Conservation (phyloP, 345 rosid species). For the Eucalyptus cloeziana region DNA sequence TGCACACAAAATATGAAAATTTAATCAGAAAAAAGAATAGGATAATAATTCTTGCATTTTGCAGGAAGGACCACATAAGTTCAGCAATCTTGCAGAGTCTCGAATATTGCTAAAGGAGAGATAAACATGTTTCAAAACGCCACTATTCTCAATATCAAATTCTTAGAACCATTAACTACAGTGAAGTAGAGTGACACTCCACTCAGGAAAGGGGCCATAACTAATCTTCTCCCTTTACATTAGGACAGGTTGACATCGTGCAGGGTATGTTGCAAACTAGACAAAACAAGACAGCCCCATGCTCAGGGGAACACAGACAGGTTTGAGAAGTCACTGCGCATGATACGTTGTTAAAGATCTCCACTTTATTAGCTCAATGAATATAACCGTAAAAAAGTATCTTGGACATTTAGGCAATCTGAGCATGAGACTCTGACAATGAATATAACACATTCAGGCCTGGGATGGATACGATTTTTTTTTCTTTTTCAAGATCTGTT, state of each 20-base stretch:
- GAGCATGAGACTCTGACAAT: neutral
- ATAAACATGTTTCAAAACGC: neutral
- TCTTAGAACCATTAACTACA: neutral
- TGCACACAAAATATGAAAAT: conserved; percentile 6
- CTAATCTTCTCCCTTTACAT: neutral
- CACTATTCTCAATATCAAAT: neutral
- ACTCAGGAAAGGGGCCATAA: neutral
- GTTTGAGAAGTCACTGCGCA: neutral
- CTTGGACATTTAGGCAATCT: neutral
- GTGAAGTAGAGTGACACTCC: neutral
- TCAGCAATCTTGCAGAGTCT: neutral
- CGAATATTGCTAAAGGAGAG: neutral
- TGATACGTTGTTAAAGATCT: neutral
- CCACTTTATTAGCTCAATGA: neutral
- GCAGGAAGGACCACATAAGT: neutral
- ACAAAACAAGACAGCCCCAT: neutral
- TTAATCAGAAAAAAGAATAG: neutral
- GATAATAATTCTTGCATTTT: neutral
- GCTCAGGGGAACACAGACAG: neutral
- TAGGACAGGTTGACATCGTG: neutral
- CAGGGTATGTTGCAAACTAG: neutral
- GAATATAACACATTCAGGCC: neutral
- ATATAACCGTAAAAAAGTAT: neutral
- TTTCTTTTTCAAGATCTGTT: neutral
- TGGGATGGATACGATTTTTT: neutral